Conservation (phyloP, 306 rosid genomes). For the Lupinus albus region DNA sequence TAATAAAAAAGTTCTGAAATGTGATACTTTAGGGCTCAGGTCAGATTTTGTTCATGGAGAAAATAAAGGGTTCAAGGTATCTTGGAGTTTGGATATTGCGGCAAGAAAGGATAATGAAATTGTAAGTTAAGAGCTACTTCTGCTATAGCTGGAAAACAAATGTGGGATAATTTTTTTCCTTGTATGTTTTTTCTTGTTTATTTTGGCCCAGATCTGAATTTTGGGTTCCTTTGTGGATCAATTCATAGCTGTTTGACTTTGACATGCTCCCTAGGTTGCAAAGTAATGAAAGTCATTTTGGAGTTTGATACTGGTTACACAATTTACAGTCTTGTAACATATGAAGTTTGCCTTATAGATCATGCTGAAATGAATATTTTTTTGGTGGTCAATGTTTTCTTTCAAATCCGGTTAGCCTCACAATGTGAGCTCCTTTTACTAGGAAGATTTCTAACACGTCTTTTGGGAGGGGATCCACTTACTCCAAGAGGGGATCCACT, state of each 20-base stretch:
- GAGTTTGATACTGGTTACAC: background rate
- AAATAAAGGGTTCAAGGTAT: conserved; percentile 44
- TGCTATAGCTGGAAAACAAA: conserved; percentile 40
- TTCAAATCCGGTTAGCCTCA: background rate
- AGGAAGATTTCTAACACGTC: background rate
- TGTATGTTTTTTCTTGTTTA: conserved; percentile 18
- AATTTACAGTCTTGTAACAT: conserved; percentile 8
- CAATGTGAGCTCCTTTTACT: background rate
- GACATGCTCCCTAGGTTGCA: conserved; percentile 39
- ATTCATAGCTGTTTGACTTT: conserved; percentile 38
- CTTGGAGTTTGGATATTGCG: conserved; percentile 37
- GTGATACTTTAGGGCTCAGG: conserved; percentile 56
- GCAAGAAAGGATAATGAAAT: conserved; percentile 49
- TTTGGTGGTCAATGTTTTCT: background rate
- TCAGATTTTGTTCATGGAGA: conserved; percentile 40
- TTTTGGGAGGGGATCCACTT: too few species aligned
- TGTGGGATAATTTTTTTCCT: conserved; percentile 37
- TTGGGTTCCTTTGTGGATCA: conserved; percentile 36
- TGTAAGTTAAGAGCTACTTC: conserved; percentile 44
- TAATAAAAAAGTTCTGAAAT: conserved; percentile 49
- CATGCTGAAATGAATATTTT: conserved; percentile 5
- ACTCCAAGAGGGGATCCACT: too few species aligned
- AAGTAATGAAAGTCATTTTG: background rate
- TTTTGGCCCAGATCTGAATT: conserved; percentile 35
- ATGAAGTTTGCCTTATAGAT: conserved; percentile 22